These are phyloP conservation scores for Ogataea henricii DNA, from an alignment of 805 yeast species.

Conservation along the genomic window DNA sequence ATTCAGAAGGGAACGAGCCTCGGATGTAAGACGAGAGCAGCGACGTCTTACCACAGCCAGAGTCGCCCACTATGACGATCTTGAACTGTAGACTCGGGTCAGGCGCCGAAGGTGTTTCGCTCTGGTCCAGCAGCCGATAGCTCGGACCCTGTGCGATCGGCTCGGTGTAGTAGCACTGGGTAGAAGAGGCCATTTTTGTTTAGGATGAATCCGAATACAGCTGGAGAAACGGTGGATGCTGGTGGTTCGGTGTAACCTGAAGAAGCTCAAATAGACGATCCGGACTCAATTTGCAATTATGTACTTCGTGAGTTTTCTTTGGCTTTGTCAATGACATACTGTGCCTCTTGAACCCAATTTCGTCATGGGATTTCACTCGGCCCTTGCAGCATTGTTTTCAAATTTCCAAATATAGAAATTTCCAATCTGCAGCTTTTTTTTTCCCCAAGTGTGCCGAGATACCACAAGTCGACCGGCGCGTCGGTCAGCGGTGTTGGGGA, in stretches of 20 bases:
- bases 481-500: not conserved
- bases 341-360: not conserved
- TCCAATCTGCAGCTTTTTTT: constrained; percentile 16
- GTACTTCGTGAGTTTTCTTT: not conserved
- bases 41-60: constrained; percentile 98
- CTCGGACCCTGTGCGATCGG: constrained; percentile 25
- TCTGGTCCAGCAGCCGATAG: constrained; percentile 26
- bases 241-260: not conserved
- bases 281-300: too few species aligned
- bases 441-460: too few species aligned
- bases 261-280: not conserved
- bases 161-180: constrained; percentile 19
- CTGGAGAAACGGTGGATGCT: not conserved
- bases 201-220: not conserved
- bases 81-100: constrained; percentile 32
- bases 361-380: constrained; percentile 1
- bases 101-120: constrained; percentile 35
- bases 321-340: not conserved
- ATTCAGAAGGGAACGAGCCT: constrained; percentile 94
- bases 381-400: constrained; percentile 9
- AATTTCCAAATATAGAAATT: constrained; percentile 20
- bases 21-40: constrained; percentile 92
- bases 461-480: too few species aligned
- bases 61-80: constrained; percentile 94
- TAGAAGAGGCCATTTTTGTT: not conserved